Evolutionary conservation across 345 rosid genomes (phyloP).

Genomic region (Sonneratia alba): DNA sequence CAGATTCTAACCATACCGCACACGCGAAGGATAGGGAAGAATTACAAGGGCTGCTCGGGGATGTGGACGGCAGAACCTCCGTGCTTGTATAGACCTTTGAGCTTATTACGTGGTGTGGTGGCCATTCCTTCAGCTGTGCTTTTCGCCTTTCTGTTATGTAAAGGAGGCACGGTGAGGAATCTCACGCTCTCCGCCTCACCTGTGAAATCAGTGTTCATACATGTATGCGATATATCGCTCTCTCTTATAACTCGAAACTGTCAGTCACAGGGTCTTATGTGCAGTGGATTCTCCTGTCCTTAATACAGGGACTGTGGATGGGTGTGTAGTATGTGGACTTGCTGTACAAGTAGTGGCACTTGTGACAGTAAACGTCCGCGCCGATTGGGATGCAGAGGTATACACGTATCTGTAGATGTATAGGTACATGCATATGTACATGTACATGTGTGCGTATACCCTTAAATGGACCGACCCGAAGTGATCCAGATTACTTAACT

Average conservation of each 20-base stretch:
- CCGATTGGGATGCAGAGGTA: conserved; percentile 35
- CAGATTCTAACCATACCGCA: neutral
- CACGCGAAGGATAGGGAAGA: neutral
- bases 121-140: conserved; percentile 36
- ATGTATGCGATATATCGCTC: neutral
- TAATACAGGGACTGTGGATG: conserved; percentile 40
- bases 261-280: neutral
- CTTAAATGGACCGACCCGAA: no score
- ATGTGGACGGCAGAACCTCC: conserved; percentile 40
- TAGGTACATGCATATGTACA: no score
- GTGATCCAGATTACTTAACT: no score
- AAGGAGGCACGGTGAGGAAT: conserved; percentile 34
- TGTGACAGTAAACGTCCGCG: conserved; percentile 21
- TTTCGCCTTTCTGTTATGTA: conserved; percentile 26
- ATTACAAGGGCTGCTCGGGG: conserved; percentile 42
- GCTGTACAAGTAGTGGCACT: conserved; percentile 30
- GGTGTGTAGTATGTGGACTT: conserved; percentile 41
- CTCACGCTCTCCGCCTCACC: neutral
- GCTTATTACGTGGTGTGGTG: conserved; percentile 33
- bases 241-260: no score
- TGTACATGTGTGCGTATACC: no score
- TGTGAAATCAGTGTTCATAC: neutral
- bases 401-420: no score
- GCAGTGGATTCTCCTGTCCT: neutral
- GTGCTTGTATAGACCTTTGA: conserved; percentile 38